These are phyloP conservation scores for Saksenaea oblongispora DNA, from an alignment of 371 early-diverging fungal species.

Conservation along the genomic window DNA sequence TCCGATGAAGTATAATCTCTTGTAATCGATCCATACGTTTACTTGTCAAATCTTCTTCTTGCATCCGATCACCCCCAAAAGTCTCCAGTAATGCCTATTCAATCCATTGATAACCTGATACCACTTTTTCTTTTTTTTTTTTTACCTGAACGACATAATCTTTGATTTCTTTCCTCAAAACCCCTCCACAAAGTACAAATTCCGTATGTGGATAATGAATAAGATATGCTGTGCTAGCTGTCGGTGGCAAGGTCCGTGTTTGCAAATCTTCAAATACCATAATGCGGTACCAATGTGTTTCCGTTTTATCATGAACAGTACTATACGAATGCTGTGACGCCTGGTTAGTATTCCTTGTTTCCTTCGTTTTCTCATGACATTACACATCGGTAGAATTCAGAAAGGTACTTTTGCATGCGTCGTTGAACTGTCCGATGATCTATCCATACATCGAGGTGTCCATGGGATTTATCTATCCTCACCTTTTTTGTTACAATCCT, in stretches of 20 bases:
- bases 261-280: slow-evolving; percentile 37
- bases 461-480: not conserved
- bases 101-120: not conserved
- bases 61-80: slow-evolving; percentile 34
- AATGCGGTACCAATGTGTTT: slow-evolving; percentile 52
- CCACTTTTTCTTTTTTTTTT: not conserved
- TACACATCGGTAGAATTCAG: slow-evolving; percentile 13
- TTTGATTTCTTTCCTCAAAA: slow-evolving; percentile 28
- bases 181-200: slow-evolving; percentile 30
- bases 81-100: slow-evolving; percentile 35
- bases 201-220: slow-evolving; percentile 50
- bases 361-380: not conserved
- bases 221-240: slow-evolving; percentile 31
- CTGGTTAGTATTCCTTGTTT: not conserved
- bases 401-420: not conserved
- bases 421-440: not conserved
- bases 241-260: slow-evolving; percentile 27
- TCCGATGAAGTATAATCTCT: slow-evolving; percentile 33
- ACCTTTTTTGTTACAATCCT: not conserved
- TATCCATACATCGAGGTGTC: not conserved
- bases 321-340: not conserved
- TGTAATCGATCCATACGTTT: slow-evolving; percentile 31
- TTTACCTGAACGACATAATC: slow-evolving; percentile 46
- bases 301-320: slow-evolving; percentile 15
- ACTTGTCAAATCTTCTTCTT: slow-evolving; percentile 36